A percentile compares a stretch with the other conserved stretches of the same genome.
Evolutionary conservation across 352 stramenopile species (phyloP).

Genomic region (Blastocystis sp.): DNA sequence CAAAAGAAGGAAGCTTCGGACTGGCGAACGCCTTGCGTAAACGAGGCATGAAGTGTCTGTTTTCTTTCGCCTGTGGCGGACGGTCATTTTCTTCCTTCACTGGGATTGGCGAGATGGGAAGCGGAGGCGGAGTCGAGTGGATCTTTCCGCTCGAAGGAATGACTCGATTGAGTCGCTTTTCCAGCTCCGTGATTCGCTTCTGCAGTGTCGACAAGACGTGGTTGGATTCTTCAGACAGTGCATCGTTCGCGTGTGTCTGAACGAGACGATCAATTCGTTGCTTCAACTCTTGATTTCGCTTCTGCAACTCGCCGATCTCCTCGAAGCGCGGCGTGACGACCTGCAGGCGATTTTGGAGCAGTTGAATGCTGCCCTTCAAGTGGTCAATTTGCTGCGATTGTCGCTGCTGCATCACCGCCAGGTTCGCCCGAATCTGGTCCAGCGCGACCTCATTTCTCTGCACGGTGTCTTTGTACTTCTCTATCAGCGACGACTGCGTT

Average conservation of each 20-base stretch:
- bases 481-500: neutral
- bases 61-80: neutral
- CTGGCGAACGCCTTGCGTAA: neutral
- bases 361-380: neutral
- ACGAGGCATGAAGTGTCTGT: constrained; percentile 2
- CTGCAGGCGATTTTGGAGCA: constrained; percentile 6
- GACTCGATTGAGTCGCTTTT: neutral
- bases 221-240: neutral
- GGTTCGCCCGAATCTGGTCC: neutral
- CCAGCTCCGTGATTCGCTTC: neutral
- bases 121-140: neutral
- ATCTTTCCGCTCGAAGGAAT: neutral
- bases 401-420: neutral
- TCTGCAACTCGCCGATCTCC: neutral
- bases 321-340: constrained; percentile 11
- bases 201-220: neutral
- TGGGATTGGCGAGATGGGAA: neutral
- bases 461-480: neutral
- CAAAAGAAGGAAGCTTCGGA: neutral
- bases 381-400: neutral
- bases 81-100: neutral
- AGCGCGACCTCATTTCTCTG: neutral
- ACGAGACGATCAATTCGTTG: neutral
- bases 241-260: neutral
- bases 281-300: neutral